phyloP scores from a whole-genome alignment of 768 basidiomycete genomes.

The Lyophyllum semitale region DNA sequence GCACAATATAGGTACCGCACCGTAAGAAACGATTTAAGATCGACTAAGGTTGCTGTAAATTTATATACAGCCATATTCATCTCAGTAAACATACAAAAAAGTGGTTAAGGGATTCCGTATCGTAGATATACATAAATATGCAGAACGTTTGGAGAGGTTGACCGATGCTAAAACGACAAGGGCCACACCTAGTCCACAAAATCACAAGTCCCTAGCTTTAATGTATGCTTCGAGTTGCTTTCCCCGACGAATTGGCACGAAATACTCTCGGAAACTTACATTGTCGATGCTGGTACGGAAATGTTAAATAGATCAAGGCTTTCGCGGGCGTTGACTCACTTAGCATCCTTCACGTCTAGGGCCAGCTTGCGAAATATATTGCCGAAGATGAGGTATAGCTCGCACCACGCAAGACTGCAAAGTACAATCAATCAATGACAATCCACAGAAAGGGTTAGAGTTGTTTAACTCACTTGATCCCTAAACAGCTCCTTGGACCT shows the following conservation, averaged over 20 bases:
- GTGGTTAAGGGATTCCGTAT: too few species aligned
- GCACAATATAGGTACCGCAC: too few species aligned
- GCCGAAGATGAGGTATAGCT: conserved; percentile 42
- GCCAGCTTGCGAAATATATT: conserved; percentile 28
- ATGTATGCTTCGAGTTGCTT: conserved; percentile 32
- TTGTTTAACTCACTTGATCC: conserved; percentile 37
- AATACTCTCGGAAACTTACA: conserved; percentile 36
- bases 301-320: background rate
- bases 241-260: conserved; percentile 35
- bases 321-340: conserved; percentile 23
- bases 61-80: too few species aligned
- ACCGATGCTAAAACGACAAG: too few species aligned
- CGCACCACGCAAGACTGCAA: conserved; percentile 43
- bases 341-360: conserved; percentile 31
- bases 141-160: too few species aligned
- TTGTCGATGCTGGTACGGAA: conserved; percentile 25
- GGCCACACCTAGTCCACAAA: too few species aligned
- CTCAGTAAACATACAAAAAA: too few species aligned
- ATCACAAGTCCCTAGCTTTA: conserved; percentile 16
- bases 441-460: background rate
- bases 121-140: too few species aligned
- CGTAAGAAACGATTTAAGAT: too few species aligned
- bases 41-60: too few species aligned
- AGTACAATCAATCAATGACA: background rate
- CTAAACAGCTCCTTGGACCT: conserved; percentile 46